Percentiles rank a stretch among this genome's conserved stretches.
Evolutionary conservation across 2,329 filamentous ascomycete genomes (phyloP).

Genomic region (Sphaceloma murrayae): DNA sequence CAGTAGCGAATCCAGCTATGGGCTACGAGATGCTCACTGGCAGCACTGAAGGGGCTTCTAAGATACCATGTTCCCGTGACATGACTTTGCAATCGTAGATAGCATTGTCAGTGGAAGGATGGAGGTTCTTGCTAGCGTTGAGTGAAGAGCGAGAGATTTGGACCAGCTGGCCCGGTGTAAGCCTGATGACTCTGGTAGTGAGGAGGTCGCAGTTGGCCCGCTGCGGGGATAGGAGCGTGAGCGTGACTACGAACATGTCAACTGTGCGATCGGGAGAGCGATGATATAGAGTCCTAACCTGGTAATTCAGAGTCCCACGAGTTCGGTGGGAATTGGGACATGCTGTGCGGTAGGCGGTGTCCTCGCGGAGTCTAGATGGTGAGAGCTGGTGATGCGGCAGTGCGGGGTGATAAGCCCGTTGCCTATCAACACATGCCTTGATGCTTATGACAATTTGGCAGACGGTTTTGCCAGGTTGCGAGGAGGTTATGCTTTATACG

Average conservation of each 20-base stretch:
- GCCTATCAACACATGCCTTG: not conserved
- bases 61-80: constrained; percentile 28
- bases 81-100: constrained; percentile 31
- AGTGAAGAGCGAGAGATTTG: constrained; percentile 37
- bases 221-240: not conserved
- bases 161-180: constrained; percentile 25
- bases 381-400: not conserved
- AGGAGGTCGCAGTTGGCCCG: not conserved
- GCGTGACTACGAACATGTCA: too few species aligned
- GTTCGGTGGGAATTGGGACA: too few species aligned
- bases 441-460: not conserved
- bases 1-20: not conserved
- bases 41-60: constrained; percentile 20
- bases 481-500: not conserved
- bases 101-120: constrained; percentile 24
- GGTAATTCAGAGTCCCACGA: too few species aligned
- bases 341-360: not conserved
- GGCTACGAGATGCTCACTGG: constrained; percentile 4
- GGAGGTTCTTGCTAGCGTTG: constrained; percentile 29
- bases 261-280: too few species aligned
- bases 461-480: not conserved
- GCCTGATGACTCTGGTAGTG: constrained; percentile 26
- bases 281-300: too few species aligned
- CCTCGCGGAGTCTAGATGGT: too few species aligned
- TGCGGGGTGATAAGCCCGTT: not conserved